Percentiles rank a stretch among this genome's conserved stretches.
Conservation (phyloP, 2,329 filamentous ascomycete species). For the Nothopassalora personata region DNA sequence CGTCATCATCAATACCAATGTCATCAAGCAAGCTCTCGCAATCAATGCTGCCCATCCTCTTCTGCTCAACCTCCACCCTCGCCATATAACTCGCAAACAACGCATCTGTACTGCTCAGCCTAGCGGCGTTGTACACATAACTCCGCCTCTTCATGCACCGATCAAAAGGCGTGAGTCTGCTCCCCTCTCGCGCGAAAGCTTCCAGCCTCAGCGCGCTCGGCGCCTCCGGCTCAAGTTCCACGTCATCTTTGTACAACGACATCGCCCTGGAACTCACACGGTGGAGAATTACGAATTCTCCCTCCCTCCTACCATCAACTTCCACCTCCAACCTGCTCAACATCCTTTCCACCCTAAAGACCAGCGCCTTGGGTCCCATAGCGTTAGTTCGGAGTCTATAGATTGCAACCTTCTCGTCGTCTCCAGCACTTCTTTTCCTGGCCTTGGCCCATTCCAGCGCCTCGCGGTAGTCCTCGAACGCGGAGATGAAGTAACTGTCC, state of each 20-base stretch:
- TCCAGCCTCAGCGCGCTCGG: background rate
- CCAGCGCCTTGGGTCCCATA: background rate
- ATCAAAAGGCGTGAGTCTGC: background rate
- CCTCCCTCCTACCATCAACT: background rate
- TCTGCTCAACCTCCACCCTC: background rate
- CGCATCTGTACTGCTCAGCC: background rate
- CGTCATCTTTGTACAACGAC: background rate
- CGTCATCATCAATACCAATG: background rate
- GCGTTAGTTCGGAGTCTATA: background rate
- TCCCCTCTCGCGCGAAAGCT: background rate
- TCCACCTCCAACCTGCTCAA: background rate
- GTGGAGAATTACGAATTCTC: conserved; percentile 4
- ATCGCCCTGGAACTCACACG: background rate
- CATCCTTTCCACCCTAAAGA: background rate
- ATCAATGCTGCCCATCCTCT: background rate
- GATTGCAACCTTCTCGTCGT: background rate
- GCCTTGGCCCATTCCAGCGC: conserved; percentile 1
- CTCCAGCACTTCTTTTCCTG: background rate
- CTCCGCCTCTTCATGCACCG: background rate
- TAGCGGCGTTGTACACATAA: background rate
- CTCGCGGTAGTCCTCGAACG: background rate
- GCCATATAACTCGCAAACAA: conserved; percentile 1
- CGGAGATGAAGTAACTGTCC: conserved; percentile 5
- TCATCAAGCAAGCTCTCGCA: background rate
- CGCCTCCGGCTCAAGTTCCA: background rate